phyloP scores from a whole-genome alignment of 495 filamentous ascomycete species.

The Trichocladium uniseriatum region DNA sequence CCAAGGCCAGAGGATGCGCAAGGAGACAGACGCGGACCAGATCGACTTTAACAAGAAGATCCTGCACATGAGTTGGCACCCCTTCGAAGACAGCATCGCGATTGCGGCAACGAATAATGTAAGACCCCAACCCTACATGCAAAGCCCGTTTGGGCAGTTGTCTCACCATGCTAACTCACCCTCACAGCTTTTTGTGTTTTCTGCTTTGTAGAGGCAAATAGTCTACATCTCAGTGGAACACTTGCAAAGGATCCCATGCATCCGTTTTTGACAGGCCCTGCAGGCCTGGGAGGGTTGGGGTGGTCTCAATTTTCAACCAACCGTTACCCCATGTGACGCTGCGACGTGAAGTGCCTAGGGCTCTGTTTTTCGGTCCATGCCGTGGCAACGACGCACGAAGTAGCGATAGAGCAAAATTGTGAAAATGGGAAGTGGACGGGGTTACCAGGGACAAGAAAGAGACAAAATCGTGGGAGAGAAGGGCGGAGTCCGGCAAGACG shows the following conservation, averaged over 20 bases:
- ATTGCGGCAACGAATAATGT: conserved; percentile 99
- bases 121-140: conserved; percentile 19
- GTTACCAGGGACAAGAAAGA: not conserved
- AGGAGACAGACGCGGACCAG: conserved; percentile 98
- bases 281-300: not conserved
- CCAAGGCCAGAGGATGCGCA: conserved; percentile 89
- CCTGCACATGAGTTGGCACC: conserved; percentile 99
- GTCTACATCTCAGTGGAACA: not conserved
- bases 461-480: not conserved
- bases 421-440: not conserved
- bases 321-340: not conserved
- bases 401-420: not conserved
- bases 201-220: conserved; percentile 58
- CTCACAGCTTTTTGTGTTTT: conserved; percentile 93
- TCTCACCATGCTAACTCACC: conserved; percentile 15
- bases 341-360: not conserved
- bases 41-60: conserved; percentile 99
- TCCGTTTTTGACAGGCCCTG: not conserved
- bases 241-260: not conserved
- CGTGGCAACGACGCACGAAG: not conserved
- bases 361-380: not conserved
- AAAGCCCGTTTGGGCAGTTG: not conserved
- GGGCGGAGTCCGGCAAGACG: not conserved
- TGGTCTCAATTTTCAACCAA: not conserved
- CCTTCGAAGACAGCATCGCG: conserved; percentile 97